phyloP scores from a whole-genome alignment of 306 rosid species.

The Trifolium fragiferum region DNA sequence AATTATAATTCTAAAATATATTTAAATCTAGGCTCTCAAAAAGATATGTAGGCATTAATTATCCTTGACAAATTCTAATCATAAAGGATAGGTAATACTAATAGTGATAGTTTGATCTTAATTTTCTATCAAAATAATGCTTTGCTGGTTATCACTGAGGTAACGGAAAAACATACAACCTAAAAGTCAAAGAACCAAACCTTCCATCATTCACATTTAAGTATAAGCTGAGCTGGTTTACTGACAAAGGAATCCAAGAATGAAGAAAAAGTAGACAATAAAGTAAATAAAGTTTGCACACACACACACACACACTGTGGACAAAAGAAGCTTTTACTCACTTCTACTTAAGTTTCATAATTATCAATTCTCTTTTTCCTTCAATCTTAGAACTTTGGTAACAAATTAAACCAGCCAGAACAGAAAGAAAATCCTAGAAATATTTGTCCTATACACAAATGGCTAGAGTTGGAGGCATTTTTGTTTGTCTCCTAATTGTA shows the following conservation, averaged over 20 bases:
- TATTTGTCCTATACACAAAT: conserved; percentile 42
- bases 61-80: too few species aligned
- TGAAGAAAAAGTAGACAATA: conserved; percentile 40
- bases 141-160: not conserved
- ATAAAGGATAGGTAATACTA: too few species aligned
- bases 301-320: too few species aligned
- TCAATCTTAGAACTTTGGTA: conserved; percentile 4
- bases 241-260: conserved; percentile 68
- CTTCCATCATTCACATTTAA: conserved; percentile 20
- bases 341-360: too few species aligned
- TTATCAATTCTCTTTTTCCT: too few species aligned
- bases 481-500: conserved; percentile 71
- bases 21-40: too few species aligned
- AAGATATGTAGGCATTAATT: too few species aligned
- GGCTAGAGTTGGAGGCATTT: conserved; percentile 65
- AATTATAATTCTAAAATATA: too few species aligned
- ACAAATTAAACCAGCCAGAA: not conserved
- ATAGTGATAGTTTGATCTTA: too few species aligned
- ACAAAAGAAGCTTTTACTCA: too few species aligned
- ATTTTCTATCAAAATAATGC: not conserved
- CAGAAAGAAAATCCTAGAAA: conserved; percentile 3
- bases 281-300: conserved; percentile 47
- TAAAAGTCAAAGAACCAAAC: conserved; percentile 38
- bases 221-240: conserved; percentile 70
- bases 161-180: not conserved